Percentiles rank a stretch among this genome's conserved stretches.
phyloP scores from a whole-genome alignment of 805 yeast species.

The Middelhovenomyces tepae region DNA sequence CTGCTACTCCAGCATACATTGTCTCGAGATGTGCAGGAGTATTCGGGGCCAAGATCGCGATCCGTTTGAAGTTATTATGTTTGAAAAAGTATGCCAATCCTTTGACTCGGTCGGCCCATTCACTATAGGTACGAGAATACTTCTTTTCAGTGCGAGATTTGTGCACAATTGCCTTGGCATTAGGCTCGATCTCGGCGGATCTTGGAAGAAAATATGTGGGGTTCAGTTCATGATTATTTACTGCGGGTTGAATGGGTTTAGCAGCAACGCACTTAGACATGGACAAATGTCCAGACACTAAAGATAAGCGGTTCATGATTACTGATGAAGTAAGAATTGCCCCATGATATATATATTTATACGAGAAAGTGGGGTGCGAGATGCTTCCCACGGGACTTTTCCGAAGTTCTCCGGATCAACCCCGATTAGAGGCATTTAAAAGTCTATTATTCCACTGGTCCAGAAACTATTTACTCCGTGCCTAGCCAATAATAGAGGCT shows the following conservation, averaged over 20 bases:
- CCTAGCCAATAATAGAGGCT: no score
- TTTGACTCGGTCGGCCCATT: conserved; percentile 22
- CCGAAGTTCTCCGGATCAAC: no score
- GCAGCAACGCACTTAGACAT: no score
- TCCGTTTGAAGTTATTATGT: conserved; percentile 15
- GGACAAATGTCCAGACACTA: no score
- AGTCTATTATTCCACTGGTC: no score
- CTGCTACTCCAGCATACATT: conserved; percentile 26
- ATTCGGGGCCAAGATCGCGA: conserved; percentile 27
- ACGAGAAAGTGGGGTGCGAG: no score
- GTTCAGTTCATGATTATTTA: conserved; percentile 25
- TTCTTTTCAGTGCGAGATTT: conserved; percentile 15
- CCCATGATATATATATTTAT: no score
- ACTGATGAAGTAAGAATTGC: no score
- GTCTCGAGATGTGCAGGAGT: conserved; percentile 30
- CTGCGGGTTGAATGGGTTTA: background rate
- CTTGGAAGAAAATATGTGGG: conserved; percentile 29
- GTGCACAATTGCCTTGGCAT: conserved; percentile 27
- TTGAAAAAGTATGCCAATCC: conserved; percentile 26
- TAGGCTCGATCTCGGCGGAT: conserved; percentile 29
- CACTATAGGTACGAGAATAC: conserved; percentile 19
- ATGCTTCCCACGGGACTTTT: no score
- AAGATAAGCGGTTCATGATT: no score
- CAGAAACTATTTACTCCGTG: no score
- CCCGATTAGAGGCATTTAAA: no score